phyloP scores from a whole-genome alignment of 2,329 filamentous ascomycete genomes.

The Acrocalymma vagum region DNA sequence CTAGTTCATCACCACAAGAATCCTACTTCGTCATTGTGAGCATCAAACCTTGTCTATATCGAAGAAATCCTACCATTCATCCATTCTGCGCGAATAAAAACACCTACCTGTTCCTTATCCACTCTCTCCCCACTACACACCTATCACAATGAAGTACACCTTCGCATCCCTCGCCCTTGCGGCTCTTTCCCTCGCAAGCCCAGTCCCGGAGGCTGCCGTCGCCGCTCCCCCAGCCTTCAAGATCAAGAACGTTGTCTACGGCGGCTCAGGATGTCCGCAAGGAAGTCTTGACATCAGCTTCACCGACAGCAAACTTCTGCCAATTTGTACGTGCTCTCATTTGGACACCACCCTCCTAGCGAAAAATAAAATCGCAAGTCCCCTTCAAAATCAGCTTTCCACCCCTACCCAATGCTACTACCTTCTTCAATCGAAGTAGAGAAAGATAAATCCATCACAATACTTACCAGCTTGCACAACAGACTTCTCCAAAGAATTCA shows the following conservation, averaged over 20 bases:
- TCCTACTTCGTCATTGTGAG: slow-evolving; percentile 2
- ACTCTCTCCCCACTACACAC: background rate
- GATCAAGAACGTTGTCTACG: slow-evolving; percentile 38
- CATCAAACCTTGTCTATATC: too few species aligned
- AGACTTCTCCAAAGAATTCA: slow-evolving; percentile 44
- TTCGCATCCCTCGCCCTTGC: slow-evolving; percentile 32
- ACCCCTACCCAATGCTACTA: too few species aligned
- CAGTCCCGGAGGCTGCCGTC: slow-evolving; percentile 17
- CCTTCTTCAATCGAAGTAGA: too few species aligned
- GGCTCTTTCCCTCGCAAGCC: slow-evolving; percentile 27
- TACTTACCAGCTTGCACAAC: slow-evolving; percentile 5
- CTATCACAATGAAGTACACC: slow-evolving; percentile 34
- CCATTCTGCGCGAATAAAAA: too few species aligned
- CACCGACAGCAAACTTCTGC: slow-evolving; percentile 38
- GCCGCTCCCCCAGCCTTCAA: slow-evolving; percentile 37
- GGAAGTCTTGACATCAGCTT: slow-evolving; percentile 44
- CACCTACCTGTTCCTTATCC: slow-evolving; percentile 3
- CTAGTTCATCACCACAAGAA: slow-evolving; percentile 8
- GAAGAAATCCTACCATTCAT: too few species aligned
- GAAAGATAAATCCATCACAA: too few species aligned
- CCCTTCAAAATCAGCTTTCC: background rate
- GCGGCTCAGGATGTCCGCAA: slow-evolving; percentile 46
- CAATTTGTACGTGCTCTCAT: slow-evolving; percentile 33
- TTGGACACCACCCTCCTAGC: background rate
- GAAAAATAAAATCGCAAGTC: background rate